Base-by-base conservation (phyloP, 257 asterid species). In the Eucommia ulmoides region DNA sequence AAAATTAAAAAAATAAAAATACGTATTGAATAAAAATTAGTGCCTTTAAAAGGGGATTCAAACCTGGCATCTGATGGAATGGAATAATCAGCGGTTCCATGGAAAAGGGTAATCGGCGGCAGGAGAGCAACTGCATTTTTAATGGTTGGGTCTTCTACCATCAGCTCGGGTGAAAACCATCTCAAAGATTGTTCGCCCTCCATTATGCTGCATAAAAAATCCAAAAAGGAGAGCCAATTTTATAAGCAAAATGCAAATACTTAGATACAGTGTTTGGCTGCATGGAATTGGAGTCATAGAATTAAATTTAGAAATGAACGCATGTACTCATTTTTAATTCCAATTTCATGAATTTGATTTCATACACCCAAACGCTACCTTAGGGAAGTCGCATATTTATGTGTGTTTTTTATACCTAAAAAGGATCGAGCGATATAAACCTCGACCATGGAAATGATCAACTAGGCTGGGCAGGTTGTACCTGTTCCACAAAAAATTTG, bases 401-500 rank as follows among this genome's bases (percentile, higher is more conserved):
- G n/a, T n/a, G n/a, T 52, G 45, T 49, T 52, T 47, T 58, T 19
- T 42, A 14, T 41, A 88, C 99, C 99, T 91, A 66, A 85, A 64
- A 66, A 91, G 83, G 60, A 83, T 65, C 66, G 99, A 86, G 49
- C 93, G 83, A 54, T 91, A 83, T 75, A 91, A 69, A 61, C 99
- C 99, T 67, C 99, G 87, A 19, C 67, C 54, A 54, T 86, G 73
- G 74, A 91, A 91, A 74, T 91, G 99, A 58, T 91, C 96, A 22
- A 91, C 87, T 61, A 91, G 74, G 55, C 69, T 81, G 62, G 59
- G 73, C 59, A 91, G 71, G 70, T 86, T 77, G 74, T 91, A 91
- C 77, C 99, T 91, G 68, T 54, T 61, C n/a, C n/a, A n/a, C n/a
- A 65, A 64, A 7, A 29, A 29, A 29, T 29, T 5, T 29, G 7